These are phyloP conservation scores for Ceratobasidium theobromae DNA, from an alignment of 1,284 basidiomycete species.

Conservation along the genomic window DNA sequence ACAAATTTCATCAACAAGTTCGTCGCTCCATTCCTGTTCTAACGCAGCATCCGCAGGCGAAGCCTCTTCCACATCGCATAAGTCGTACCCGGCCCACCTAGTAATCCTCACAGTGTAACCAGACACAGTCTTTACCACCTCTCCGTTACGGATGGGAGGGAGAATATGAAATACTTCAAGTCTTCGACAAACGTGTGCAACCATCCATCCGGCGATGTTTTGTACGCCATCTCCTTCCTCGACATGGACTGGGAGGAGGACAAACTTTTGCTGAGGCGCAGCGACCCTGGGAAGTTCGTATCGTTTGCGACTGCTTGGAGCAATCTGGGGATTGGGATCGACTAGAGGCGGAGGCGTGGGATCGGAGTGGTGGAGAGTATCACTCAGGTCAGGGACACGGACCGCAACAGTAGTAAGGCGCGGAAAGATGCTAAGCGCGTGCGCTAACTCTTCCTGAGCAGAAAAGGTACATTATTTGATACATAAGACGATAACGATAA, in stretches of 20 bases:
- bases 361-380: constrained; percentile 24
- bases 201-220: constrained; percentile 25
- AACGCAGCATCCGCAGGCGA: constrained; percentile 10
- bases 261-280: background rate
- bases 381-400: constrained; percentile 22
- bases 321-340: constrained; percentile 15
- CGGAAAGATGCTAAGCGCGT: constrained; percentile 8
- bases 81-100: constrained; percentile 24
- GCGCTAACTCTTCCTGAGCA: constrained; percentile 18
- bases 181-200: constrained; percentile 21
- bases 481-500: background rate
- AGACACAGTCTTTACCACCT: constrained; percentile 12
- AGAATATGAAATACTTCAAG: constrained; percentile 26
- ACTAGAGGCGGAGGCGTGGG: constrained; percentile 13
- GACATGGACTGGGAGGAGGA: constrained; percentile 15
- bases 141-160: constrained; percentile 1
- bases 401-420: constrained; percentile 9
- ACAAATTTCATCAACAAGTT: constrained; percentile 11
- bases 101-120: constrained; percentile 27
- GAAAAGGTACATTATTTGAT: background rate
- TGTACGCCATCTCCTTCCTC: constrained; percentile 19
- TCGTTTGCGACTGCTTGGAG: constrained; percentile 13
- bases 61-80: constrained; percentile 24
- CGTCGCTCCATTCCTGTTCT: constrained; percentile 21
- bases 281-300: constrained; percentile 7